These are phyloP conservation scores for Talaromyces proteolyticus DNA, from an alignment of 495 filamentous ascomycete genomes.

Conservation along the genomic window DNA sequence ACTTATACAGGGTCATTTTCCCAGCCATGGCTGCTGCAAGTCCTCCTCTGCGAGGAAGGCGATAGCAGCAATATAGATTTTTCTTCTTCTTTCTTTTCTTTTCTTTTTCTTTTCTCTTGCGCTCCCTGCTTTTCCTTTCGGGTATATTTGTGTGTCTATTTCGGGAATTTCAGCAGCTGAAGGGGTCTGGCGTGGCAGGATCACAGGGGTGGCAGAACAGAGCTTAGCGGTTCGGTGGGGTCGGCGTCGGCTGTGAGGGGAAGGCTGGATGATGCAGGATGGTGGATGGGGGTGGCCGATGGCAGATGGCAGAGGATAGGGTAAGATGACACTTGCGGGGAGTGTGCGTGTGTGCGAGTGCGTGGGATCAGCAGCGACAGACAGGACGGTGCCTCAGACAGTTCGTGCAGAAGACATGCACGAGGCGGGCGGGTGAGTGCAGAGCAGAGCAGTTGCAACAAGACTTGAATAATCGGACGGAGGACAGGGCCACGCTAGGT, in stretches of 20 bases:
- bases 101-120: neutral
- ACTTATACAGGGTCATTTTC: slow-evolving; percentile 96
- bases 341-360: neutral
- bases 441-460: neutral
- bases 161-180: too few species aligned
- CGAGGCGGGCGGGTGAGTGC: neutral
- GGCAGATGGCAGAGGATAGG: neutral
- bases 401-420: too few species aligned
- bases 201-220: neutral
- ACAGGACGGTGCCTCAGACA: too few species aligned
- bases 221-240: neutral
- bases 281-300: neutral
- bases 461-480: neutral
- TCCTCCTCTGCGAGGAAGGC: neutral
- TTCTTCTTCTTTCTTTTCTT: neutral
- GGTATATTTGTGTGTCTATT: too few species aligned
- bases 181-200: neutral
- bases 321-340: neutral
- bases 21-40: slow-evolving; percentile 46
- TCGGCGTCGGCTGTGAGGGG: neutral
- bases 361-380: too few species aligned
- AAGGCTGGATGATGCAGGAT: neutral
- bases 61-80: neutral
- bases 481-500: neutral
- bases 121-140: too few species aligned